Conservation (phyloP, 2,329 filamentous ascomycete genomes). For the Lecanicillium sp. region DNA sequence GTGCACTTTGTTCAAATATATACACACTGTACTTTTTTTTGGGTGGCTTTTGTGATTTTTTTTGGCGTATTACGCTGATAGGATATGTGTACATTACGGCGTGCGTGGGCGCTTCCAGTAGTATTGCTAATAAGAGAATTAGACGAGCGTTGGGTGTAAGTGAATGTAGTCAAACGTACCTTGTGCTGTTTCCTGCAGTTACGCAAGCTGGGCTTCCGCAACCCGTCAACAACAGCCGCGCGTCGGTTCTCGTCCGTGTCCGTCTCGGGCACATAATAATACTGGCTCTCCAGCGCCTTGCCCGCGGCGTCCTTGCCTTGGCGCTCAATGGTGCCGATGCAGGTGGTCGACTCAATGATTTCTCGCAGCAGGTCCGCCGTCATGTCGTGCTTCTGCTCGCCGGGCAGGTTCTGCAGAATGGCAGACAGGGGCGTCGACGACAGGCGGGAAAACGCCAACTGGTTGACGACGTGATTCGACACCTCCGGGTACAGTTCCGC, state of each 20-base stretch:
- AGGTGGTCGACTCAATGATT: conserved; percentile 66
- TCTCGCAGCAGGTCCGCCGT: conserved; percentile 57
- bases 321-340: conserved; percentile 80
- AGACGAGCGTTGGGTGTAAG: conserved; percentile 13
- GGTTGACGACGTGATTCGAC: conserved; percentile 86
- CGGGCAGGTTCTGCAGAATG: conserved; percentile 79
- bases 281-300: conserved; percentile 89
- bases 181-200: conserved; percentile 95
- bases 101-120: conserved; percentile 60
- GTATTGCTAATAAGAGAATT: conserved; percentile 46
- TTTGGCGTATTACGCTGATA: not conserved
- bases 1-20: too few species aligned
- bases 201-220: conserved; percentile 82
- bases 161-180: conserved; percentile 47
- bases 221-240: conserved; percentile 73
- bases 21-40: not conserved
- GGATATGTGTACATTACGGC: conserved; percentile 30
- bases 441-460: conserved; percentile 88
- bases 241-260: conserved; percentile 74
- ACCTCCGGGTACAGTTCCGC: conserved; percentile 37
- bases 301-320: conserved; percentile 95
- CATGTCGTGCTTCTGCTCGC: conserved; percentile 51
- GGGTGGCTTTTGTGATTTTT: not conserved
- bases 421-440: conserved; percentile 86
- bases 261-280: conserved; percentile 88